Base-by-base conservation (phyloP, 768 basidiomycete genomes). In the Suillus sp. region DNA sequence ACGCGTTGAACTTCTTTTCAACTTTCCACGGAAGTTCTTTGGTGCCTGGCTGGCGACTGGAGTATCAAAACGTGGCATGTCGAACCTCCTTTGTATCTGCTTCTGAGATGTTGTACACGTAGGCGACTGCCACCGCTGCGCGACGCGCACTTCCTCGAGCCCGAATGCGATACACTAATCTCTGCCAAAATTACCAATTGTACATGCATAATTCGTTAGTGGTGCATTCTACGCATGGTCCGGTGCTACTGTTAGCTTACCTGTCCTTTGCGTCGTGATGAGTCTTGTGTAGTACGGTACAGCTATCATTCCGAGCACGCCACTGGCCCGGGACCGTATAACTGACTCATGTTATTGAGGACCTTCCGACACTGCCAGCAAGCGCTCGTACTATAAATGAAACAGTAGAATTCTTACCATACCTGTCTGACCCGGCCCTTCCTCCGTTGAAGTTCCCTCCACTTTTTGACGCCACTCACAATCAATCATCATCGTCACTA, bases 331-430 rank as follows among this genome's bases (percentile, higher is more conserved):
- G 13, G 32, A 22, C n/a, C 34, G 53, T 35, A 22, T 22, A 35
- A 35, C 3, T 54, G 53, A 50, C 48, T 50, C 53, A 1, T 22
- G 35, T 14, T n/a, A 54, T 14, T 8, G 27, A 18, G 14, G 16
- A 4, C 4, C 30, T 30, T 30, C 6, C 11, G 2, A 34, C 53
- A 54, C n/a, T 6, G 34, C 53, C 34, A 22, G 1, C 34, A 35
- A 55, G 53, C 53, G 53, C 53, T 54, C 53, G 7, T 13, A 35
- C 22, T 55, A 55, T 55, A 55, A 55, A 55, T 35, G 14, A 7
- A n/a, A 54, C 51, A 50, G 11, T 18, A 10, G 9, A 43, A 20
- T 25, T 25, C 45, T 47, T 25, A 25, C 45, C 25, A 47, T 40
- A 45, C 50, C 27, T 51, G 42, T 43, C 42, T 43, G 20, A 20